phyloP scores from a whole-genome alignment of 441 rosid species.

The Corymbia calophylla region DNA sequence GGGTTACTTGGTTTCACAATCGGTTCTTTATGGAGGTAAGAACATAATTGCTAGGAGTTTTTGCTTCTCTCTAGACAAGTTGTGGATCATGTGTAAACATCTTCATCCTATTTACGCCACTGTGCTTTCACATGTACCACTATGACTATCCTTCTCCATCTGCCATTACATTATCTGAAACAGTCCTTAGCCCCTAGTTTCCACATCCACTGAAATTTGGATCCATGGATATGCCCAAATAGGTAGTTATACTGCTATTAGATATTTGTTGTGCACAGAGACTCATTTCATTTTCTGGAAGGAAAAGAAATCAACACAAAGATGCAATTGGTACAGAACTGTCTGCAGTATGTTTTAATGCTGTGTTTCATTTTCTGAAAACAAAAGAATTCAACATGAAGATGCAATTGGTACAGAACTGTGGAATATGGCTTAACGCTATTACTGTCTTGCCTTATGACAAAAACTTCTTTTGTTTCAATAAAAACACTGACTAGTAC shows the following conservation, averaged over 20 bases:
- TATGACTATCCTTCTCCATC: neutral
- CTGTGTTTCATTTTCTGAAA: neutral
- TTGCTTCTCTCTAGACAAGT: neutral
- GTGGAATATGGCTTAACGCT: neutral
- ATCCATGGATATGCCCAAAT: neutral
- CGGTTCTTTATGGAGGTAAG: conserved; percentile 87
- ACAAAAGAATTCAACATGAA: neutral
- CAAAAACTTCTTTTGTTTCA: neutral
- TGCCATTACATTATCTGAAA: neutral
- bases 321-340: neutral
- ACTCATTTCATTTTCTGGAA: neutral
- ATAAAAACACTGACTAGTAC: neutral
- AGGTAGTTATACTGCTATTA: neutral
- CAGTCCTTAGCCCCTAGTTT: neutral
- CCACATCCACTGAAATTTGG: neutral
- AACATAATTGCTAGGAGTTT: neutral
- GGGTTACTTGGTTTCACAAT: conserved; percentile 78
- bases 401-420: neutral
- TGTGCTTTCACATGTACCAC: neutral
- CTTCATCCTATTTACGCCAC: neutral
- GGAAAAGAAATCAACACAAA: neutral
- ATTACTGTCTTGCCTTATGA: neutral
- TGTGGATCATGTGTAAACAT: neutral
- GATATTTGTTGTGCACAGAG: neutral
- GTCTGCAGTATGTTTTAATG: neutral